These are phyloP conservation scores for Cryptococcus amylolentus DNA, from an alignment of 1,284 basidiomycete genomes.

Conservation along the genomic window DNA sequence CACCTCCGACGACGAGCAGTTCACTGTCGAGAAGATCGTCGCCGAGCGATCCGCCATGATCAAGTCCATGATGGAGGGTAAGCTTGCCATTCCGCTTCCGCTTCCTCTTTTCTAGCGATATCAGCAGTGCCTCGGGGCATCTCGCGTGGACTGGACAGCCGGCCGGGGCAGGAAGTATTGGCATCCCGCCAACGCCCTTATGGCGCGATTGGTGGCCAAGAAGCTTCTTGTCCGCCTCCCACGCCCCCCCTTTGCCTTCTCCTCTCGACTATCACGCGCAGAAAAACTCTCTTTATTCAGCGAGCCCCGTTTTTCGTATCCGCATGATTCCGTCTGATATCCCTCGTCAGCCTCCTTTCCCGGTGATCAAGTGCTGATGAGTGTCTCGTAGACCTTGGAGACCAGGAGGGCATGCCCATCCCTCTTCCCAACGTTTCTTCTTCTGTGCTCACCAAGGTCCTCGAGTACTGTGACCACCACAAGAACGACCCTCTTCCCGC, in stretches of 20 bases:
- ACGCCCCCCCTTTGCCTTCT: not conserved
- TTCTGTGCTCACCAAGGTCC: conserved; percentile 94
- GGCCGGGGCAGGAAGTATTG: too few species aligned
- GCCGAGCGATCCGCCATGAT: conserved; percentile 94
- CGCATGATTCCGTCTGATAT: not conserved
- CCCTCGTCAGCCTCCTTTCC: not conserved
- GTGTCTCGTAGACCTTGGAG: conserved; percentile 71
- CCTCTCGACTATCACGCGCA: not conserved
- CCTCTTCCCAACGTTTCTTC: conserved; percentile 96
- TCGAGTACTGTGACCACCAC: conserved; percentile 99
- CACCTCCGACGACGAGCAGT: conserved; percentile 91
- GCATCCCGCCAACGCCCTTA: too few species aligned
- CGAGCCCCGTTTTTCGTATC: not conserved
- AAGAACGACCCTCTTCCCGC: conserved; percentile 92
- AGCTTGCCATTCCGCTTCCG: conserved; percentile 20
- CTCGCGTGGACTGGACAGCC: too few species aligned
- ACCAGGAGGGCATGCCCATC: conserved; percentile 81
- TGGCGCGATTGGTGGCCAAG: too few species aligned
- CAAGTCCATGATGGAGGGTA: conserved; percentile 99
- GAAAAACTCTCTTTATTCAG: not conserved
- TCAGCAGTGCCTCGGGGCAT: not conserved
- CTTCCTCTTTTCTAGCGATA: not conserved
- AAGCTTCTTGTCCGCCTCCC: not conserved
- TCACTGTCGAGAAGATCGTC: conserved; percentile 89
- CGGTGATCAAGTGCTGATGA: not conserved